Percentiles rank a stretch among this genome's conserved stretches.
phyloP scores from a whole-genome alignment of 345 rosid genomes.

The Populus davidiana region DNA sequence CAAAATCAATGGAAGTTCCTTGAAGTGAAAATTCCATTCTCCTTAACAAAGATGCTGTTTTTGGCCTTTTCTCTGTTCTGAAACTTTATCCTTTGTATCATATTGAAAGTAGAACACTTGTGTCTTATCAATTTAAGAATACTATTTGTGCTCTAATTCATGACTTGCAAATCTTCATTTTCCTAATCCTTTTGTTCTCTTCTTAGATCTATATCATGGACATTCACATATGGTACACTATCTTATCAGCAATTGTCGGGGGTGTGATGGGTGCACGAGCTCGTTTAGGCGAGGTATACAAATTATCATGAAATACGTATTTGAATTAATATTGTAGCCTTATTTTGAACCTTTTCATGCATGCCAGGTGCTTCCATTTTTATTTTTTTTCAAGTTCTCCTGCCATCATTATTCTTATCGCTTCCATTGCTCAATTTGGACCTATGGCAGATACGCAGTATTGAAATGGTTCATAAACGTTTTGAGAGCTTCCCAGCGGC shows the following conservation, averaged over 20 bases:
- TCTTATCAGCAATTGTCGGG: constrained; percentile 89
- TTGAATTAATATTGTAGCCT: background rate
- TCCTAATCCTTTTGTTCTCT: background rate
- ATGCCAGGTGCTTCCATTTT: background rate
- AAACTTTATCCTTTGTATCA: background rate
- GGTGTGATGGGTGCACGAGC: constrained; percentile 98
- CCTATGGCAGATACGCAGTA: constrained; percentile 69
- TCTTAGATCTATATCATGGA: constrained; percentile 92
- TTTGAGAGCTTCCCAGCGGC: constrained; percentile 98
- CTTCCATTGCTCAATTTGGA: constrained; percentile 15
- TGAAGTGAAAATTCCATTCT: background rate
- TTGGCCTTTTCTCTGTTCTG: background rate
- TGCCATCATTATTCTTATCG: background rate
- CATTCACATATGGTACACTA: constrained; percentile 88
- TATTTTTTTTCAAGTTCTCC: background rate
- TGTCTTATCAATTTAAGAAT: too few relatives aligned
- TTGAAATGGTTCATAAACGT: constrained; percentile 96
- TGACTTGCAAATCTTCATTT: background rate
- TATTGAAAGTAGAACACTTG: background rate
- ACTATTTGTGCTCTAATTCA: background rate
- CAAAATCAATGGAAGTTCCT: background rate
- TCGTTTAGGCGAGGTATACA: constrained; percentile 91
- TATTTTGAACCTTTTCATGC: background rate
- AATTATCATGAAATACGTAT: background rate
- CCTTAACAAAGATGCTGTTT: too few relatives aligned